These are phyloP conservation scores for Aspergillus fumigatiaffinis DNA, from an alignment of 2,329 filamentous ascomycete species.

Conservation along the genomic window DNA sequence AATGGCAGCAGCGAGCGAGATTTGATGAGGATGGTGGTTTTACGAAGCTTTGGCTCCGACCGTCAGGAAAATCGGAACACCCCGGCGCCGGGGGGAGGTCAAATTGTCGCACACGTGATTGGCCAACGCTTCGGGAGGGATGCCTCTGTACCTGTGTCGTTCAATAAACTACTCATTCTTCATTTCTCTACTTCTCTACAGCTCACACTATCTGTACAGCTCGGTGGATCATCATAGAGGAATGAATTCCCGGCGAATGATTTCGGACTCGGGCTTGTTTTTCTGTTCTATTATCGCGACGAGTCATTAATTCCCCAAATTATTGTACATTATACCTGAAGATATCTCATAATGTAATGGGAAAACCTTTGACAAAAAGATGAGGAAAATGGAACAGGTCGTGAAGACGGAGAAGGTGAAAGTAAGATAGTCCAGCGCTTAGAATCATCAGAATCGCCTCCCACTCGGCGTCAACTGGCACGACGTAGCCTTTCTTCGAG, in stretches of 20 bases:
- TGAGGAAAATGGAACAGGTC: background rate
- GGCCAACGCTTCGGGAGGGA: constrained; percentile 18
- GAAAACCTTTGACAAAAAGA: background rate
- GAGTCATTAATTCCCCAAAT: background rate
- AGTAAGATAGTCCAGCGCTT: background rate
- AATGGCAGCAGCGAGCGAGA: constrained; percentile 28
- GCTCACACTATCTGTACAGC: background rate
- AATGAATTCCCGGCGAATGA: background rate
- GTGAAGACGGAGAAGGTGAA: background rate
- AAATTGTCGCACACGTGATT: constrained; percentile 42
- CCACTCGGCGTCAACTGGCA: constrained; percentile 18
- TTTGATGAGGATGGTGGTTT: constrained; percentile 35
- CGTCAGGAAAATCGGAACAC: constrained; percentile 41
- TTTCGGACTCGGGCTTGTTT: background rate
- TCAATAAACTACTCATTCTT: background rate
- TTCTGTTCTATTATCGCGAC: background rate
- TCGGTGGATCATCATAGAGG: background rate
- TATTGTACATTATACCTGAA: background rate
- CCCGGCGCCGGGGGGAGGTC: constrained; percentile 32
- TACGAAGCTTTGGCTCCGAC: constrained; percentile 28
- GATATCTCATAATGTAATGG: background rate
- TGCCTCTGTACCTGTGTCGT: constrained; percentile 6
- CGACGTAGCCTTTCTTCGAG: constrained; percentile 56
- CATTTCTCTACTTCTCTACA: background rate
- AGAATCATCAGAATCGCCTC: background rate